A percentile compares a stretch with the other conserved stretches of the same genome.
Evolutionary conservation across 306 rosid genomes (phyloP).

Genomic region (Citrullus colocynthis): DNA sequence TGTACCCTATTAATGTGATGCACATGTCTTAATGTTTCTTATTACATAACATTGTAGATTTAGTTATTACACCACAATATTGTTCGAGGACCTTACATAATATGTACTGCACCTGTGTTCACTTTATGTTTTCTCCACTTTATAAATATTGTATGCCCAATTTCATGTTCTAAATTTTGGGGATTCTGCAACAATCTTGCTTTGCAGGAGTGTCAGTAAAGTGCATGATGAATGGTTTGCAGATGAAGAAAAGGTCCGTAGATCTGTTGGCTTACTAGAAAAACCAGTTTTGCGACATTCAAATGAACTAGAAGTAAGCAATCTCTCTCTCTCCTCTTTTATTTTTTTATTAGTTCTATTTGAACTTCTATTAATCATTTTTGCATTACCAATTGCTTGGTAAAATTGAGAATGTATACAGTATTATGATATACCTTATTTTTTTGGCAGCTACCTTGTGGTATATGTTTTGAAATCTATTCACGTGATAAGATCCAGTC

Average conservation of each 20-base stretch:
- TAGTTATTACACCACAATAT: neutral
- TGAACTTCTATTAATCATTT: neutral
- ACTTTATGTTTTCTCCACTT: neutral
- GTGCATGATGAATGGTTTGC: constrained; percentile 68
- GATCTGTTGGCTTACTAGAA: constrained; percentile 41
- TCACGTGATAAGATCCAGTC: constrained; percentile 24
- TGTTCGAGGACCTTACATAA: neutral
- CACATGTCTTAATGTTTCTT: neutral
- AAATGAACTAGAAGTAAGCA: constrained; percentile 31
- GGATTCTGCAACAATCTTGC: neutral
- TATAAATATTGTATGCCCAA: neutral
- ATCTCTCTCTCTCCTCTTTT: neutral
- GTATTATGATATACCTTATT: constrained; percentile 4
- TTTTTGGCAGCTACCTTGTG: constrained; percentile 36
- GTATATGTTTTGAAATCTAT: constrained; percentile 45
- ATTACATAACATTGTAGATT: neutral
- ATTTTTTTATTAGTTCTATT: neutral
- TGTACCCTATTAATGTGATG: neutral
- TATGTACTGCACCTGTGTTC: neutral
- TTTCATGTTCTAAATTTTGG: constrained; percentile 7
- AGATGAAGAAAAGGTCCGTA: constrained; percentile 50
- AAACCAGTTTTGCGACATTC: constrained; percentile 26
- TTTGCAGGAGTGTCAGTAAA: constrained; percentile 49
- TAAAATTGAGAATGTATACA: neutral
- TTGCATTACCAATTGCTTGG: neutral